Percentiles rank a stretch among this genome's conserved stretches.
phyloP scores from a whole-genome alignment of 306 rosid species.

The Prosopis cineraria region DNA sequence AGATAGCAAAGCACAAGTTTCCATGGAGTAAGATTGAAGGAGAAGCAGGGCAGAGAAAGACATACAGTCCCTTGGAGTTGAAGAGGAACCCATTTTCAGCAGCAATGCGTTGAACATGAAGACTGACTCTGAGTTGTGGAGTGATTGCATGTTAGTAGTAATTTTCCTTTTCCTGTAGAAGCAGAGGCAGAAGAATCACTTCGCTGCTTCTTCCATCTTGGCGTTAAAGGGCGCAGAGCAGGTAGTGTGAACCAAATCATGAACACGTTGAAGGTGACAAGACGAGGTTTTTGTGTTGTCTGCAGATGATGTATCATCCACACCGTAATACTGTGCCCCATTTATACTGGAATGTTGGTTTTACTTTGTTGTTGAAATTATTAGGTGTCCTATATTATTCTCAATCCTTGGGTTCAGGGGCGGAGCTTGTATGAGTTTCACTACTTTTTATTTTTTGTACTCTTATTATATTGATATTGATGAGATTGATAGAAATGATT shows the following conservation, averaged over 20 bases:
- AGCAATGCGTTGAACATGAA: constrained; percentile 44
- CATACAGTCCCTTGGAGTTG: constrained; percentile 44
- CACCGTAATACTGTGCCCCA: background rate
- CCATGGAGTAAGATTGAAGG: constrained; percentile 64
- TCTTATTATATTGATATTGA: no score
- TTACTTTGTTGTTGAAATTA: background rate
- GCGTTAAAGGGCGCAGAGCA: constrained; percentile 11
- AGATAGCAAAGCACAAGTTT: constrained; percentile 62
- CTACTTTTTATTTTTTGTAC: no score
- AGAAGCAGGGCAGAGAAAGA: constrained; percentile 32
- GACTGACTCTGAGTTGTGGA: background rate
- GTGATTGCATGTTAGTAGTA: constrained; percentile 8
- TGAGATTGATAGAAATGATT: no score
- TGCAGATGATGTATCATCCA: constrained; percentile 4
- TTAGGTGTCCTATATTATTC: background rate
- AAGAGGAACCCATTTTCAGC: constrained; percentile 67
- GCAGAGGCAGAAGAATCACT: constrained; percentile 16
- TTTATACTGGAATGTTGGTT: background rate
- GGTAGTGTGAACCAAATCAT: constrained; percentile 15
- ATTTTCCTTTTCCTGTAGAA: background rate
- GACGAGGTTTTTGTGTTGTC: constrained; percentile 6
- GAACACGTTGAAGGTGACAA: background rate
- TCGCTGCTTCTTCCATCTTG: constrained; percentile 24
- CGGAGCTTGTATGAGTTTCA: no score
- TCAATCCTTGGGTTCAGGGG: background rate